Percentiles rank a stretch among this genome's conserved stretches.
Evolutionary conservation across 306 rosid species (phyloP).

Genomic region (Cicer chorassanicum): DNA sequence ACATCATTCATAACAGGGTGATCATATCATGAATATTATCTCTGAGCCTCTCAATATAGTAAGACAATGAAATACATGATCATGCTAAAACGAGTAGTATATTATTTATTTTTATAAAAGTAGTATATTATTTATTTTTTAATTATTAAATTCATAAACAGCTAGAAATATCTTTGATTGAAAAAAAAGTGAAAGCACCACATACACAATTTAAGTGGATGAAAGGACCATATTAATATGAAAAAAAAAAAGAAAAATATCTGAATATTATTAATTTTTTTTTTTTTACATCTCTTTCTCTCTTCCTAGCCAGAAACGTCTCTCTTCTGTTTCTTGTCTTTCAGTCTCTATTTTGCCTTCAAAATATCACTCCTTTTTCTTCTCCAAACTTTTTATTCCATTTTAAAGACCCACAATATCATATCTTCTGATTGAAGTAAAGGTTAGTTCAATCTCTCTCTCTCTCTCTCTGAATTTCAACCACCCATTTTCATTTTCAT

Average conservation of each 20-base stretch:
- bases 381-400: neutral
- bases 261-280: neutral
- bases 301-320: conserved; percentile 26
- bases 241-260: conserved; percentile 10
- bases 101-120: too few species aligned
- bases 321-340: conserved; percentile 18
- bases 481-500: conserved; percentile 39
- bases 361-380: conserved; percentile 37
- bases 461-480: conserved; percentile 33
- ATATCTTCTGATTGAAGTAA: conserved; percentile 47
- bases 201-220: neutral
- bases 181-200: conserved; percentile 23
- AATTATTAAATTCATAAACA: too few species aligned
- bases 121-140: too few species aligned
- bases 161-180: too few species aligned
- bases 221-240: neutral
- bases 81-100: too few species aligned
- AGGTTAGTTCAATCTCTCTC: conserved; percentile 38
- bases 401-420: conserved; percentile 4
- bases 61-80: too few species aligned
- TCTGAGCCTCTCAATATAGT: too few species aligned
- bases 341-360: conserved; percentile 27
- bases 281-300: neutral
- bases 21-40: too few species aligned
- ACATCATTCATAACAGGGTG: too few species aligned